Evolutionary conservation across 2,329 filamentous ascomycete species (phyloP), one percentile per base, ranked within the genome.

Genomic region (Exophiala mesophila): DNA sequence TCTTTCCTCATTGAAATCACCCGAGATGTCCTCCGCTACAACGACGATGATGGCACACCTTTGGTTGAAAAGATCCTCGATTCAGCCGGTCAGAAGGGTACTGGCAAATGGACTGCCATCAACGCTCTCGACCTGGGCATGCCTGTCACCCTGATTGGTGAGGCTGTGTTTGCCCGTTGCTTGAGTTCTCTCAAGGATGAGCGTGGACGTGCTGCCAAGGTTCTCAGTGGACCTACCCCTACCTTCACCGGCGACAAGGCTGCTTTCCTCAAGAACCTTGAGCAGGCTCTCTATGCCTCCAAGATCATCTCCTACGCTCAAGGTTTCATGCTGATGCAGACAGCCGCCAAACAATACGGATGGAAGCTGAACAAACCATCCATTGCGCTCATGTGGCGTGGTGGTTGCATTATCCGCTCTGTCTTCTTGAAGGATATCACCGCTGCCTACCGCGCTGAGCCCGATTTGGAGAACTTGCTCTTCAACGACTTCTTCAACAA

Each of bases 351-450:
- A 71, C 87, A 97, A 70, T 98, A 94, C 76, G 71, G 73, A 59
- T 98, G 92, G 92, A 96, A 96, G 80, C 84, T 98, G 59, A 96
- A 98, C 85, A 97, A 97, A 85, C 92, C 92, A 55, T 95, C 94
- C 60, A 98, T 98, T 63, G 92, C 92, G 59, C 85, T 98, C 65
- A 98, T 98, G 92, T 98, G 92, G 92, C 88, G 92, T 68, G 92
- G 92, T 74, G 92, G 92, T 59, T 98, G 92, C 80, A 98, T 98
- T 62, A 98, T 98, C 74, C 90, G 92, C 70, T 97, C 92, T 56
- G 92, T 98, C 65, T 98, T 98, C 88, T 76, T 98, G 57, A 97
- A 97, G 83, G 90, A 98, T 69, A 98, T 98, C 73, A 98, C 92
- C 59, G 83, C 83, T 56, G 92, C 92, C 40, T 98, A 96, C 82